Percentiles rank a stretch among this genome's conserved stretches.
Conservation (phyloP, 2,329 filamentous ascomycete species). For the Microsporum canis region DNA sequence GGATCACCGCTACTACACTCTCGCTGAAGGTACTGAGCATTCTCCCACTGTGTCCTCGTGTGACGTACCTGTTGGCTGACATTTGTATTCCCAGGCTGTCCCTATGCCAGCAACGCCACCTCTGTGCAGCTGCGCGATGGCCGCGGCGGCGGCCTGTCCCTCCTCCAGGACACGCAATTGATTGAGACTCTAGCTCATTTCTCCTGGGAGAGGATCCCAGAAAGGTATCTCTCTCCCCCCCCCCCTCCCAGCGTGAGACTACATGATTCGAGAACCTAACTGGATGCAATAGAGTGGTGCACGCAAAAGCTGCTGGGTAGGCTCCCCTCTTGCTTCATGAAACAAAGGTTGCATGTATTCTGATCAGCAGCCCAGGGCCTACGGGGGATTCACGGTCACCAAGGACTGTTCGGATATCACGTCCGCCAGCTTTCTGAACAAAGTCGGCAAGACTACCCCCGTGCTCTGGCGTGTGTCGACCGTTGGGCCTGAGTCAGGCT, state of each 20-base stretch:
- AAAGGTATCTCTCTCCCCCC: slow-evolving; percentile 29
- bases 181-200: slow-evolving; percentile 52
- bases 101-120: slow-evolving; percentile 17
- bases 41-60: background rate
- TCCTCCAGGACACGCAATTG: slow-evolving; percentile 49
- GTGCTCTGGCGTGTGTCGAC: slow-evolving; percentile 65
- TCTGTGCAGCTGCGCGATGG: slow-evolving; percentile 18
- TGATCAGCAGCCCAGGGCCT: slow-evolving; percentile 37
- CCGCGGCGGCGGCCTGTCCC: slow-evolving; percentile 30
- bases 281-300: slow-evolving; percentile 38
- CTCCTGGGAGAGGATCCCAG: slow-evolving; percentile 50
- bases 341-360: too few relatives aligned
- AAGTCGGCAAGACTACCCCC: slow-evolving; percentile 49
- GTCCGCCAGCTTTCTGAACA: slow-evolving; percentile 51
- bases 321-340: background rate
- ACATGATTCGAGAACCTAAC: background rate
- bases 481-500: slow-evolving; percentile 57
- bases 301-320: slow-evolving; percentile 45
- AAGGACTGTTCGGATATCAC: slow-evolving; percentile 57
- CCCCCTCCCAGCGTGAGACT: background rate
- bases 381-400: slow-evolving; percentile 59
- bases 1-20: slow-evolving; percentile 15
- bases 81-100: slow-evolving; percentile 17
- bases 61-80: background rate
- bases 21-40: slow-evolving; percentile 19